Conservation (phyloP, 2,329 filamentous ascomycete genomes). For the Apiospora pterosperma region DNA sequence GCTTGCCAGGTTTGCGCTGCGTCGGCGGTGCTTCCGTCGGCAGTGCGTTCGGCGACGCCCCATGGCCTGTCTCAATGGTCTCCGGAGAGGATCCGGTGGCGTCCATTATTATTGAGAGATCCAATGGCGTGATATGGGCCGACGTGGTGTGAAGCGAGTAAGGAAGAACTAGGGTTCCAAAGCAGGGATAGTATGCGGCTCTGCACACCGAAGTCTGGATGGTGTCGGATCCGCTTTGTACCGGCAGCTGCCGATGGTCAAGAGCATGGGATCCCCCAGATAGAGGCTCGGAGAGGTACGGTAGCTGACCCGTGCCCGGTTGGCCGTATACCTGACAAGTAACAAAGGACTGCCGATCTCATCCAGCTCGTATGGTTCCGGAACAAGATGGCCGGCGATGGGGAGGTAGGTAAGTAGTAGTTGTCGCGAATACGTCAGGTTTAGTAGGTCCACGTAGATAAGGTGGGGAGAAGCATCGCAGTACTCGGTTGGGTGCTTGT, state of each 20-base stretch:
- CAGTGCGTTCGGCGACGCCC: slow-evolving; percentile 12
- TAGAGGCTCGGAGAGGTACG: slow-evolving; percentile 6
- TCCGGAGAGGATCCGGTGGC: slow-evolving; percentile 20
- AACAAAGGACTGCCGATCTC: background rate
- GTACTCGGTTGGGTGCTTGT: background rate
- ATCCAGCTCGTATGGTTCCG: background rate
- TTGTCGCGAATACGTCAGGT: background rate
- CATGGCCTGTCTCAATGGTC: slow-evolving; percentile 14
- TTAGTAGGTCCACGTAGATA: background rate
- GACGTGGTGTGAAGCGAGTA: slow-evolving; percentile 3
- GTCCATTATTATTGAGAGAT: slow-evolving; percentile 18
- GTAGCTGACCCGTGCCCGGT: background rate
- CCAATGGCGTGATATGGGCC: background rate
- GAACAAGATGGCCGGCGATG: background rate
- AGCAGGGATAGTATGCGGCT: slow-evolving; percentile 6
- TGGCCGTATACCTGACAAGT: background rate
- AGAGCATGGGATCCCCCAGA: background rate
- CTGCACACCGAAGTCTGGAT: slow-evolving; percentile 1
- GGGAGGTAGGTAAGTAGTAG: background rate
- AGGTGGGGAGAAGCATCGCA: background rate
- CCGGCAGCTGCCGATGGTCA: background rate
- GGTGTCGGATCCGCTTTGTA: background rate
- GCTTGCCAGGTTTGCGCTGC: slow-evolving; percentile 22
- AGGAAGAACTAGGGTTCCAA: slow-evolving; percentile 3
- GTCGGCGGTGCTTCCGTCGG: slow-evolving; percentile 14